A percentile compares a stretch with the other conserved stretches of the same genome.
Evolutionary conservation across 108 stramenopile genomes (phyloP).

Genomic region (Cyclotella atomus): DNA sequence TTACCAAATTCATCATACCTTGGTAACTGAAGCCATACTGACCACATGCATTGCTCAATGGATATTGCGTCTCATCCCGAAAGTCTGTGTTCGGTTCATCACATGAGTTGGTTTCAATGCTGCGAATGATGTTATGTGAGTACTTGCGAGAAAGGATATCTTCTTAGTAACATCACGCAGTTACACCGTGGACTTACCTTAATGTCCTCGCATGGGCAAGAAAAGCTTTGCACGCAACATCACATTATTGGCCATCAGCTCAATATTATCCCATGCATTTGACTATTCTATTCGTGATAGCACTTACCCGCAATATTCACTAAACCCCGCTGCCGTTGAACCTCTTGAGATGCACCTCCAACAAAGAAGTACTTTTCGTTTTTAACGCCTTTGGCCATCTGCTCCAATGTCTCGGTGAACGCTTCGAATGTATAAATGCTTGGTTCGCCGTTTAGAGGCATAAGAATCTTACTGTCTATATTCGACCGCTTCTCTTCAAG

Average conservation of each 20-base stretch:
- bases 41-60: slow-evolving; percentile 46
- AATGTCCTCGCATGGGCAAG: slow-evolving; percentile 8
- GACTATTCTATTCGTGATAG: too few species aligned
- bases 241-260: too few species aligned
- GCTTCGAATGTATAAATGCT: slow-evolving; percentile 25
- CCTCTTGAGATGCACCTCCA: slow-evolving; percentile 36
- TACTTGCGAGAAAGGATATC: not conserved
- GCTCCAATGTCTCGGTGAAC: slow-evolving; percentile 15
- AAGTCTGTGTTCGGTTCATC: slow-evolving; percentile 30
- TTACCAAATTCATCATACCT: slow-evolving; percentile 12
- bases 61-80: slow-evolving; percentile 4
- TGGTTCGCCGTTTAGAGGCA: slow-evolving; percentile 1
- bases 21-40: slow-evolving; percentile 41
- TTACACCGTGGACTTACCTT: not conserved
- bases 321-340: slow-evolving; percentile 13
- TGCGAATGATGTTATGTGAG: not conserved
- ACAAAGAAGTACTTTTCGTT: slow-evolving; percentile 34
- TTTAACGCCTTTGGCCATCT: slow-evolving; percentile 28
- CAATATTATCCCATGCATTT: too few species aligned
- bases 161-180: not conserved
- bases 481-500: slow-evolving; percentile 1
- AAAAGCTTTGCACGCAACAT: too few species aligned
- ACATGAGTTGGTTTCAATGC: slow-evolving; percentile 13
- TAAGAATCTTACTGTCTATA: slow-evolving; percentile 13
- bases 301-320: slow-evolving; percentile 21